Conservation (phyloP, 306 rosid genomes). For the Styphnolobium japonicum region DNA sequence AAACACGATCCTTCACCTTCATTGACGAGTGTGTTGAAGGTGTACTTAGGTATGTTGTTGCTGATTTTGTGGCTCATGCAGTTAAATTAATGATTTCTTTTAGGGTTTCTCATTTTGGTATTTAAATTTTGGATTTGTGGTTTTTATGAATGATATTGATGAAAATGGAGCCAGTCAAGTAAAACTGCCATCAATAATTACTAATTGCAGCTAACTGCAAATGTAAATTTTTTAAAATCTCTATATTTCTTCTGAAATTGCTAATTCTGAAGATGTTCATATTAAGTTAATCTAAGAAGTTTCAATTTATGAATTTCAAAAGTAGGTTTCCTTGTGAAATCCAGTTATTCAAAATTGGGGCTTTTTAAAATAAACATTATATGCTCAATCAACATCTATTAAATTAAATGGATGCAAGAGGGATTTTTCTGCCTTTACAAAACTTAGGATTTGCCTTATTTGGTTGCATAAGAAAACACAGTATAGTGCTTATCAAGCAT, state of each 20-base stretch:
- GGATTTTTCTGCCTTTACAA: not conserved
- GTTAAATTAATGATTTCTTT: not conserved
- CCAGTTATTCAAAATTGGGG: not conserved
- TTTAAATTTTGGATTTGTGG: not conserved
- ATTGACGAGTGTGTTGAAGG: constrained; percentile 99
- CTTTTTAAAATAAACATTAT: not conserved
- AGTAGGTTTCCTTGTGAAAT: not conserved
- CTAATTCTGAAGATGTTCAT: not conserved
- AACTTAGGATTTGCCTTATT: not conserved
- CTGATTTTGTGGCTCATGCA: not conserved
- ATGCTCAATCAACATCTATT: not conserved
- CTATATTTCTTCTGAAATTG: constrained; percentile 8
- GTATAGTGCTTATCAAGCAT: not conserved
- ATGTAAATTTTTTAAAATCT: not conserved
- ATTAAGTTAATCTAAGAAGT: not conserved
- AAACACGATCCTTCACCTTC: constrained; percentile 95
- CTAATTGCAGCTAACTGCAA: not conserved
- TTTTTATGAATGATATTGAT: not conserved
- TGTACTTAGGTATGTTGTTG: constrained; percentile 71
- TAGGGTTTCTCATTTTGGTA: not conserved
- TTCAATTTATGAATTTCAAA: not conserved
- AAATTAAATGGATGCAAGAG: not conserved
- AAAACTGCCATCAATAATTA: not conserved
- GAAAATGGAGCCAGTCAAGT: not conserved
- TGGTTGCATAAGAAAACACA: not conserved